Conservation (phyloP, 305 asterid genomes). For the Fraxinus velutina region DNA sequence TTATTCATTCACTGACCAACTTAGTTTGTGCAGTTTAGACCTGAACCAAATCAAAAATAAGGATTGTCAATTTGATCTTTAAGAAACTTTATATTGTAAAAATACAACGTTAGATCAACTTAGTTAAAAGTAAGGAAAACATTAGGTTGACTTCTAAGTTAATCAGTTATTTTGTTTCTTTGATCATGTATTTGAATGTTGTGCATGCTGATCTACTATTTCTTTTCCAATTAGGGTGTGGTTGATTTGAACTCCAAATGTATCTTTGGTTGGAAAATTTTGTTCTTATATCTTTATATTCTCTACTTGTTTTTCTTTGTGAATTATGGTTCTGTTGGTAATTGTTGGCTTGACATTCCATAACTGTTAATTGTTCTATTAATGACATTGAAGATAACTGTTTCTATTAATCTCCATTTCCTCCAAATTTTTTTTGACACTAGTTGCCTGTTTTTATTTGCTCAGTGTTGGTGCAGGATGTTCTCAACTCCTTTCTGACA, state of each 20-base stretch:
- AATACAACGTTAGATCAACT: neutral
- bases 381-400: neutral
- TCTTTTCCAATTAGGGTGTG: neutral
- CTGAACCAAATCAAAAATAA: neutral
- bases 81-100: neutral
- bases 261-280: neutral
- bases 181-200: neutral
- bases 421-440: constrained; percentile 29
- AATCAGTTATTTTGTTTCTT: neutral
- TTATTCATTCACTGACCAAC: neutral
- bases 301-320: neutral
- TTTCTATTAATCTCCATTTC: constrained; percentile 1
- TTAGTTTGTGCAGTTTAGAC: neutral
- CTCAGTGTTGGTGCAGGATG: constrained; percentile 98
- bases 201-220: neutral
- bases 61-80: neutral
- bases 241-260: neutral
- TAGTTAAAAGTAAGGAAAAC: neutral
- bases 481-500: constrained; percentile 97
- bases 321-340: neutral
- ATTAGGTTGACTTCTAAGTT: neutral
- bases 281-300: neutral
- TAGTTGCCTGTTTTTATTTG: constrained; percentile 29
- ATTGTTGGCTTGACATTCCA: neutral
- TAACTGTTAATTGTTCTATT: neutral